Evolutionary conservation across 2,329 filamentous ascomycete genomes (phyloP).

Genomic region (Botrytis porri): DNA sequence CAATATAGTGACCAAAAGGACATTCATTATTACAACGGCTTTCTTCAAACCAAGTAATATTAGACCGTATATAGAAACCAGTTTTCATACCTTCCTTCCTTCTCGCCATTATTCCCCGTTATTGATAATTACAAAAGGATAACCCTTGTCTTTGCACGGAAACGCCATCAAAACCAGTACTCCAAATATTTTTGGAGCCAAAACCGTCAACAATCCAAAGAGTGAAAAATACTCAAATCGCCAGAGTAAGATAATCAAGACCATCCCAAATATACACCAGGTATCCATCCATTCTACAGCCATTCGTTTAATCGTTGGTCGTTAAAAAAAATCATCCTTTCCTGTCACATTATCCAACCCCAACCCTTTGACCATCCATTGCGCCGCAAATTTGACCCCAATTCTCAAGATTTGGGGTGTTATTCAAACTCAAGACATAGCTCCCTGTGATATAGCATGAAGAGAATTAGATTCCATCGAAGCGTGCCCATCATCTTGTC

Average conservation of each 20-base stretch:
- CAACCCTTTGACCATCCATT: conserved; percentile 15
- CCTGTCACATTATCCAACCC: conserved; percentile 17
- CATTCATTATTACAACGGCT: background rate
- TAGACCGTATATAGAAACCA: background rate
- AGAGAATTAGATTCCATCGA: conserved; percentile 27
- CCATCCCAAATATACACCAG: conserved; percentile 20
- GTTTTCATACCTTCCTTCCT: background rate
- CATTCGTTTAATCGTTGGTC: conserved; percentile 21
- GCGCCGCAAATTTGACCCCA: conserved; percentile 9
- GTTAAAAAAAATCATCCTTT: conserved; percentile 19
- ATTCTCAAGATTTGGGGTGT: background rate
- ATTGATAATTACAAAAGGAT: conserved; percentile 2
- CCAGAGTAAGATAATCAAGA: conserved; percentile 19
- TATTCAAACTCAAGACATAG: conserved; percentile 11
- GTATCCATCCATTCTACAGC: conserved; percentile 21
- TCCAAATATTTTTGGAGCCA: conserved; percentile 12
- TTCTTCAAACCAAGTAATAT: background rate
- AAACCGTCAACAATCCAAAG: conserved; percentile 12
- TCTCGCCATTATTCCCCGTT: conserved; percentile 1
- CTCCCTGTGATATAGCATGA: conserved; percentile 19
- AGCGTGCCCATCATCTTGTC: conserved; percentile 28
- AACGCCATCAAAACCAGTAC: conserved; percentile 8
- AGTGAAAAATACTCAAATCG: conserved; percentile 6
- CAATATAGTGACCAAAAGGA: background rate
- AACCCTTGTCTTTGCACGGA: background rate